These are phyloP conservation scores for Bipolaris bicolor DNA, from an alignment of 2,329 filamentous ascomycete species.

Conservation along the genomic window DNA sequence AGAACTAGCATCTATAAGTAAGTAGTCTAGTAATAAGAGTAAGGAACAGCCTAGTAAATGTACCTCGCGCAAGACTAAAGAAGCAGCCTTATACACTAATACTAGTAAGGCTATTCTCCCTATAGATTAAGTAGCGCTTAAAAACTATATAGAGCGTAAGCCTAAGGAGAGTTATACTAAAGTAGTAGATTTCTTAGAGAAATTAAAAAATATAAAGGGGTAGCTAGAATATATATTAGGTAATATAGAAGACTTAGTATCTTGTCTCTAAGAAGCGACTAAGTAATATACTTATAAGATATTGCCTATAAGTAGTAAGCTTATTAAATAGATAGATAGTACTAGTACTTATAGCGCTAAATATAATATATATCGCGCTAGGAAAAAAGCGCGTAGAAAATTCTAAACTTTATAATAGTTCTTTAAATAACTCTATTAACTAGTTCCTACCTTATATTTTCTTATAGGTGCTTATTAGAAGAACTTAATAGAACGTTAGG, in stretches of 20 bases:
- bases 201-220: background rate
- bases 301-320: background rate
- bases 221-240: background rate
- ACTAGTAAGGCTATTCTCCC: background rate
- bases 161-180: background rate
- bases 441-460: background rate
- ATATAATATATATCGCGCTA: background rate
- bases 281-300: background rate
- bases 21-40: background rate
- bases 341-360: background rate
- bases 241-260: background rate
- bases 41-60: background rate
- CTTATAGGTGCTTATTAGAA: no score
- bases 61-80: background rate
- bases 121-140: background rate
- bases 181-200: background rate
- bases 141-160: background rate
- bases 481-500: no score
- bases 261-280: background rate
- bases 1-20: background rate
- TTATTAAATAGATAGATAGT: background rate
- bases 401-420: no score
- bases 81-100: background rate
- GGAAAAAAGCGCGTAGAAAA: conserved; percentile 1
- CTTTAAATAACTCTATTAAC: no score